Conservation (phyloP, 2,329 filamentous ascomycete species). For the Pleoardoris graminearum region DNA sequence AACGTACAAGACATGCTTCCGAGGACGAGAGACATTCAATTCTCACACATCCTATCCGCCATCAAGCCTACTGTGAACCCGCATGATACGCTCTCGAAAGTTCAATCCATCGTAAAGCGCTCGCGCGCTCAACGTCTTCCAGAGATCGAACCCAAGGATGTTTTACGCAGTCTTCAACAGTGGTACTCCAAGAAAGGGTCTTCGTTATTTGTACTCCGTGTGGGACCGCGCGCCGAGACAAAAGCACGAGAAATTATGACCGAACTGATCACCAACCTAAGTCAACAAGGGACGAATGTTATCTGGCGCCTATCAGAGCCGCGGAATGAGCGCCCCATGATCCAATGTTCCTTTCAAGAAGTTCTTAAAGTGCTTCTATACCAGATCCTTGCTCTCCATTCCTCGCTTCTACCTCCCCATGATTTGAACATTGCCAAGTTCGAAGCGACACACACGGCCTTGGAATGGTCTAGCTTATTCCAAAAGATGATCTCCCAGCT, state of each 20-base stretch:
- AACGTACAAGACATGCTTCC: conserved; percentile 5
- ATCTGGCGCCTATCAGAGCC: not conserved
- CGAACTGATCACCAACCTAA: conserved; percentile 2
- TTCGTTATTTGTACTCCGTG: conserved; percentile 7
- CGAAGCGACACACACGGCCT: not conserved
- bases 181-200: conserved; percentile 5
- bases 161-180: not conserved
- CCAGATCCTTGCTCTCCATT: not conserved
- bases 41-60: conserved; percentile 1
- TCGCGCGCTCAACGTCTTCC: not conserved
- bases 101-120: conserved; percentile 2
- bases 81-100: not conserved
- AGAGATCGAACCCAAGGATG: not conserved
- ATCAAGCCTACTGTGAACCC: not conserved
- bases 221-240: conserved; percentile 1
- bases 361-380: not conserved
- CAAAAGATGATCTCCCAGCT: not conserved
- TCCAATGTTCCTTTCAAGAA: not conserved
- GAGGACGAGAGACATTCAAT: conserved; percentile 4
- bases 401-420: not conserved
- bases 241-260: conserved; percentile 4
- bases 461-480: conserved; percentile 1
- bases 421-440: conserved; percentile 4
- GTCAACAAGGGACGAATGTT: not conserved
- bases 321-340: not conserved